A percentile compares a stretch with the other conserved stretches of the same genome.
These are phyloP conservation scores for Fomitopsis pinicola DNA, from an alignment of 1,284 basidiomycete species.

Conservation along the genomic window DNA sequence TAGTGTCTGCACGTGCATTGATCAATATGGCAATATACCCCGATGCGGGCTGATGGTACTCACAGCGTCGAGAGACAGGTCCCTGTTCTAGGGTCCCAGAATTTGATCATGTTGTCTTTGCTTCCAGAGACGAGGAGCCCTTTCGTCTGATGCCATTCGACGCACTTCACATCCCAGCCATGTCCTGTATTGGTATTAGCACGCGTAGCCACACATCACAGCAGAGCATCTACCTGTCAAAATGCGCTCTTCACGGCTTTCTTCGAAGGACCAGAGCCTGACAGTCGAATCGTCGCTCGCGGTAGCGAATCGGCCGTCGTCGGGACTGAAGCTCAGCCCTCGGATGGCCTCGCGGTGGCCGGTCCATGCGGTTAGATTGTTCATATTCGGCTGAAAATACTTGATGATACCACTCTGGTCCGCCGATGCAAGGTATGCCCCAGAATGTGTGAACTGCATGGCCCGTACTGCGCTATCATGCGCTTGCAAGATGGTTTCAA, in stretches of 20 bases:
- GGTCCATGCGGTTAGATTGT: slow-evolving; percentile 92
- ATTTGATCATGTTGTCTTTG: slow-evolving; percentile 98
- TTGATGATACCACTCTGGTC: slow-evolving; percentile 96
- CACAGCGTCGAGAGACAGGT: slow-evolving; percentile 85
- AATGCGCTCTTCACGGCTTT: slow-evolving; percentile 83
- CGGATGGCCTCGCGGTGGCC: slow-evolving; percentile 90
- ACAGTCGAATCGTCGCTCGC: slow-evolving; percentile 94
- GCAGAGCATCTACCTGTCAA: slow-evolving; percentile 58
- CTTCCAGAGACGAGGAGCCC: slow-evolving; percentile 91
- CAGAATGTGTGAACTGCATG: slow-evolving; percentile 88
- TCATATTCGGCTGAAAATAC: slow-evolving; percentile 99
- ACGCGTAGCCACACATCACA: neutral
- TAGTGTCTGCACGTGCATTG: slow-evolving; percentile 62
- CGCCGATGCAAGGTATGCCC: slow-evolving; percentile 86
- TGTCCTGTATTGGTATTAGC: slow-evolving; percentile 55
- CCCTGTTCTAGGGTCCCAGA: slow-evolving; percentile 95
- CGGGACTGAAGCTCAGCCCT: slow-evolving; percentile 87
- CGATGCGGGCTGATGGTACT: slow-evolving; percentile 23
- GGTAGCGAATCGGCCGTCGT: slow-evolving; percentile 89
- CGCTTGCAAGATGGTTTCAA: slow-evolving; percentile 97
- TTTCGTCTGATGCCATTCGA: slow-evolving; percentile 98
- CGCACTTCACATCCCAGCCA: slow-evolving; percentile 98
- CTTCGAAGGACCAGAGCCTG: slow-evolving; percentile 94
- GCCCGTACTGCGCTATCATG: slow-evolving; percentile 94
- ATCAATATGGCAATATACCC: neutral